Evolutionary conservation across 768 basidiomycete species (phyloP), one percentile per base, ranked within the genome.

Genomic region (Boletus rubropictus): DNA sequence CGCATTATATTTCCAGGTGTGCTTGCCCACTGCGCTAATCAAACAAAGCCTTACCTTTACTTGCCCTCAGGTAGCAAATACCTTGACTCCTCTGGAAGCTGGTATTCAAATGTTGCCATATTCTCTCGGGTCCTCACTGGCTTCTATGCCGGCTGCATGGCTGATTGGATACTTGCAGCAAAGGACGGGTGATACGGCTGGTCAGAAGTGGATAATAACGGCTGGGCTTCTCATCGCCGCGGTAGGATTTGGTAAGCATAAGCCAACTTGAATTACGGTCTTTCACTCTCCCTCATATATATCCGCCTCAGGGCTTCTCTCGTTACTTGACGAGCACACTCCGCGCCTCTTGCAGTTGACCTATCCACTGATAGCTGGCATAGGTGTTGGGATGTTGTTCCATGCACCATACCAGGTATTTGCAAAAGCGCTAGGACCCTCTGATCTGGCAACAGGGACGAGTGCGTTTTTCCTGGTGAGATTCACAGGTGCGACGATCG

Each of bases 111-210:
- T 89, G 66, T 73, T 92, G 46, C 87, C 89, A 10, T 91, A 89
- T 69, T 87, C 89, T 40, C 78, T 91, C 42, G 89, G 88, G 42
- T 85, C 89, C 28, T 89, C 89, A 20, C 61, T 91, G 48, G 84
- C 89, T 35, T 90, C 89, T 10, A 82, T 92, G 73, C 87, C 89
- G 20, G 84, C 78, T 31, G 87, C 89, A n/a, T 87, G 86, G 86
- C 75, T 86, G 55, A 86, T 90, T 55, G 79, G 75, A 39, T 80
- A 77, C 52, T 79, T 75, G 73, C 83, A 87, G 64, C 69, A 63
- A 52, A 73, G 69, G 47, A 78, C 72, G 14, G 63, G 69, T 17
- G 74, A 81, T 56, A 84, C 79, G 14, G 72, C 71, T 38, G 82
- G 79, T 40, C 84, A 86, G 64, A 86, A 84, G 61, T 69, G 73